These are phyloP conservation scores for Vitis hybrid DNA, from an alignment of 177 flowering plant genomes.

Conservation along the genomic window DNA sequence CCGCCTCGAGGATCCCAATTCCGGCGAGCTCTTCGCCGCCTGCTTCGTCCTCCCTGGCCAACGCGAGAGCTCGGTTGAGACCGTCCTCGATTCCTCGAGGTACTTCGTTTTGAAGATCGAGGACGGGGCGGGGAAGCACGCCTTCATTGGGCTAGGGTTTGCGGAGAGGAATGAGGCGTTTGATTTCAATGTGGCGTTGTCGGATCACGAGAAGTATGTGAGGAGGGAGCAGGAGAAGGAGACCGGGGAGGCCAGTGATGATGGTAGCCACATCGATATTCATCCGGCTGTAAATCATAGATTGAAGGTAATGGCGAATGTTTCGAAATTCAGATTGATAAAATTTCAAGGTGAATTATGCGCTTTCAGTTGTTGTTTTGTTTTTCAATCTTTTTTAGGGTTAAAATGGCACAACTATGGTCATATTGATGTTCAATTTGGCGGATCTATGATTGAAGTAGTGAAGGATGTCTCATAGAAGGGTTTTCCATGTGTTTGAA, in stretches of 20 bases:
- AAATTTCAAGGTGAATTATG: neutral
- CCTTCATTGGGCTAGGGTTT: slow-evolving; percentile 92
- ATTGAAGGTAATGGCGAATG: slow-evolving; percentile 59
- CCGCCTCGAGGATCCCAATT: slow-evolving; percentile 89
- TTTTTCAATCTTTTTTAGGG: neutral
- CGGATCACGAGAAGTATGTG: slow-evolving; percentile 96
- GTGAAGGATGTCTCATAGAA: too few species aligned
- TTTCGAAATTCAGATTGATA: too few species aligned
- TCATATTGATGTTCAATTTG: too few species aligned
- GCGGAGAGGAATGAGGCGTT: slow-evolving; percentile 94
- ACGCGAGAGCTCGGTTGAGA: slow-evolving; percentile 84
- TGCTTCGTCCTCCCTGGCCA: slow-evolving; percentile 84
- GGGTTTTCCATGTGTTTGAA: too few species aligned
- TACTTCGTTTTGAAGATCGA: slow-evolving; percentile 95
- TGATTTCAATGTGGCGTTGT: slow-evolving; percentile 96
- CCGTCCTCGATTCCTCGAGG: slow-evolving; percentile 92
- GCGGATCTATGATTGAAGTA: too few species aligned
- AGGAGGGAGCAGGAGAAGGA: slow-evolving; percentile 81
- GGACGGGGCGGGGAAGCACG: slow-evolving; percentile 93
- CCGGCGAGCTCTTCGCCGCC: slow-evolving; percentile 93
- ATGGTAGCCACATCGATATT: slow-evolving; percentile 72
- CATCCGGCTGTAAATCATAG: slow-evolving; percentile 98
- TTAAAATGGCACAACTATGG: too few species aligned
- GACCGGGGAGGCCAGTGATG: slow-evolving; percentile 39
- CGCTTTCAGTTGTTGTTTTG: neutral